A percentile compares a stretch with the other conserved stretches of the same genome.
These are phyloP conservation scores for Obelidium mucronatum DNA, from an alignment of 192 early-diverging fungal species.

Conservation along the genomic window DNA sequence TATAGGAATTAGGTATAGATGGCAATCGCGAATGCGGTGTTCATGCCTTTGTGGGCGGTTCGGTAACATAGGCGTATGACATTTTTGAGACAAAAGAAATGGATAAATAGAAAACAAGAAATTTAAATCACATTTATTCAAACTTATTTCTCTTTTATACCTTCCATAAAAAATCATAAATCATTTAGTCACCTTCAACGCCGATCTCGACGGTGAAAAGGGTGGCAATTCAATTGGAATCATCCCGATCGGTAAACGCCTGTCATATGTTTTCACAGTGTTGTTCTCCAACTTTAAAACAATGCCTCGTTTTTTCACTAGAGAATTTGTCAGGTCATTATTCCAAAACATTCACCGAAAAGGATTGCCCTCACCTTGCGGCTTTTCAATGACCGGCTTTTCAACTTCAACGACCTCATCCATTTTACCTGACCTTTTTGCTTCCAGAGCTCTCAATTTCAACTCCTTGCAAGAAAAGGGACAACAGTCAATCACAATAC, in stretches of 20 bases:
- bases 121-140: background rate
- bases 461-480: no score
- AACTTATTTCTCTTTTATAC: background rate
- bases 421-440: background rate
- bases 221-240: constrained; percentile 17
- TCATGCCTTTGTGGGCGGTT: constrained; percentile 54
- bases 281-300: constrained; percentile 41
- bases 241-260: constrained; percentile 15
- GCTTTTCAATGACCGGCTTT: no score
- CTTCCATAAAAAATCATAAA: background rate
- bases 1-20: no score
- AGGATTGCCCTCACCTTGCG: no score
- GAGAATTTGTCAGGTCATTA: no score
- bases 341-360: no score
- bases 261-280: constrained; percentile 34
- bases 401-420: no score
- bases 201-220: constrained; percentile 8
- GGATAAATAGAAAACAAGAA: background rate
- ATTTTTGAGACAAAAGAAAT: constrained; percentile 13
- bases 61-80: constrained; percentile 52
- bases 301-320: constrained; percentile 41
- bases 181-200: constrained; percentile 12
- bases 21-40: background rate
- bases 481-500: background rate
- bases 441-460: background rate